Base-by-base conservation (phyloP, 2,329 filamentous ascomycete genomes). In the Penicillium sp. region DNA sequence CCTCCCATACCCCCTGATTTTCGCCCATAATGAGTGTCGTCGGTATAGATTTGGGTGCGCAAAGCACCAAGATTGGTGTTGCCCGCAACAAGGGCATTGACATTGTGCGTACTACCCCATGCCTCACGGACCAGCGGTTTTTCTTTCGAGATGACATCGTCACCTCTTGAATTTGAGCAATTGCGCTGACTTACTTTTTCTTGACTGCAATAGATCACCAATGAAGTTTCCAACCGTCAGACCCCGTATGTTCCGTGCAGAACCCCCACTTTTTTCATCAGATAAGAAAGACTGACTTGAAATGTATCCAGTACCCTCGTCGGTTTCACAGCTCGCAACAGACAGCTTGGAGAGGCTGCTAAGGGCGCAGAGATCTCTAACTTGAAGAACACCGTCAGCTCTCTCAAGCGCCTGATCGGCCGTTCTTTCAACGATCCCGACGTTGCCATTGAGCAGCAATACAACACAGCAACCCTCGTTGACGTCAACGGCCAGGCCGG, bases 321-420 rank as follows among this genome's bases (percentile, higher is more conserved):
- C 69, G 92, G 91, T 70, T 99, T 99, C 77, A 91, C 91, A 57
- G 88, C 91, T 74, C 96, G 96, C 80, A 87, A 84, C 76, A 89
- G 94, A 80, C 96, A 95, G 75, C 84, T 99, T 63, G 94, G 94
- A 64, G 94, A 99, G 81, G 78, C 90, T 54, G 94, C 94, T 66
- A 97, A 97, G 85, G 97, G 93, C 65, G 93, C 97, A 80, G 94
- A 99, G 79, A 95, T 96, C 74, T 96, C 93, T 71, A 99, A 99
- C 83, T 86, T 97, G 71, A 99, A 97, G 83, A 99, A 99, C 84
- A 99, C 94, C 65, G 90, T 99, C 78, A 82, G 85, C 75, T 92
- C 86, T 64, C 84, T 99, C 69, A 96, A 96, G 81, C 90, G 94
- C 70, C 87, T 99, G 67, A 88, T 89, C 70, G 94, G 94, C 71